Evolutionary conservation across 106 monocot species (phyloP).

Genomic region (Posidonia australis): DNA sequence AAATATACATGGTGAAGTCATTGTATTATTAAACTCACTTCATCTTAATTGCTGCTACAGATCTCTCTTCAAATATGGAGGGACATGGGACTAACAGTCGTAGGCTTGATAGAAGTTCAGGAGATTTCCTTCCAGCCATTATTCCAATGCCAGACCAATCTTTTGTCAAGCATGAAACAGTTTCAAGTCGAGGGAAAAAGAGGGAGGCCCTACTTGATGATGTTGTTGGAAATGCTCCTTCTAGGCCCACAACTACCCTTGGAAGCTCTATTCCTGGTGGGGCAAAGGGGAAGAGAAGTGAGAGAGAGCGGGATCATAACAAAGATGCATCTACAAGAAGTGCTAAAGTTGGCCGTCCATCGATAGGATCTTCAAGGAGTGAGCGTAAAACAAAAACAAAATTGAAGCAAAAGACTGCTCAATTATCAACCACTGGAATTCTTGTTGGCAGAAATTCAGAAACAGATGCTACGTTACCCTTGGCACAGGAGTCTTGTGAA

Average conservation of each 20-base stretch:
- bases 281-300: constrained; percentile 66
- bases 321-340: constrained; percentile 37
- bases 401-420: constrained; percentile 69
- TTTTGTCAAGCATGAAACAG: constrained; percentile 22
- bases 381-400: constrained; percentile 77
- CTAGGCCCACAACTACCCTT: constrained; percentile 22
- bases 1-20: no score
- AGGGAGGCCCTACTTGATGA: constrained; percentile 61
- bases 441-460: constrained; percentile 37
- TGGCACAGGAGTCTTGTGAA: constrained; percentile 17
- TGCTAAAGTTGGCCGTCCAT: constrained; percentile 47
- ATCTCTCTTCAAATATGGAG: neutral
- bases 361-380: constrained; percentile 35
- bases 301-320: constrained; percentile 42
- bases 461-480: constrained; percentile 8
- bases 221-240: constrained; percentile 38
- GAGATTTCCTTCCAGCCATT: constrained; percentile 20
- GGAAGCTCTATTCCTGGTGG: constrained; percentile 26
- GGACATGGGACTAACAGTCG: constrained; percentile 16
- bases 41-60: neutral
- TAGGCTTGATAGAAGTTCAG: constrained; percentile 27
- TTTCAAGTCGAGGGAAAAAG: constrained; percentile 38
- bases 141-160: constrained; percentile 24
- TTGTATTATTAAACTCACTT: neutral
- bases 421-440: constrained; percentile 54